These are phyloP conservation scores for Breynia disticha DNA, from an alignment of 441 rosid genomes.

Conservation along the genomic window DNA sequence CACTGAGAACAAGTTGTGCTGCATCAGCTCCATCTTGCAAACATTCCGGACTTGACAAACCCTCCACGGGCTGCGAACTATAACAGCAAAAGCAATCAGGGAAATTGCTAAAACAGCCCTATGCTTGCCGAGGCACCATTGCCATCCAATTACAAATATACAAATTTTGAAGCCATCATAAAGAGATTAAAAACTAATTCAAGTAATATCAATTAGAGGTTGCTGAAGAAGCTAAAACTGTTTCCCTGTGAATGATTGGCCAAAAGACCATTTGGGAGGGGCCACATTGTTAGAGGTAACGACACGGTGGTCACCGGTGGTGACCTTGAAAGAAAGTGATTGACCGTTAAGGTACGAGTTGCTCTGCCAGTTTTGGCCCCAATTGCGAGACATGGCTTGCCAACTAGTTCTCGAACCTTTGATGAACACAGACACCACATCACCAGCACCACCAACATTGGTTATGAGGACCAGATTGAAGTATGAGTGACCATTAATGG, in stretches of 20 bases:
- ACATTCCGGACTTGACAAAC: too few species aligned
- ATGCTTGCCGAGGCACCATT: background rate
- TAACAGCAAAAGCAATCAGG: constrained; percentile 3
- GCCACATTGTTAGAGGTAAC: constrained; percentile 28
- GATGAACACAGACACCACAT: constrained; percentile 28
- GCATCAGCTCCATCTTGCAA: background rate
- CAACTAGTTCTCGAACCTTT: constrained; percentile 33
- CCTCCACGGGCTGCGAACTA: background rate
- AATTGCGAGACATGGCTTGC: constrained; percentile 37
- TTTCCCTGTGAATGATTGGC: constrained; percentile 32
- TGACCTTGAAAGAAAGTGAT: constrained; percentile 40
- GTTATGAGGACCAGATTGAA: constrained; percentile 42
- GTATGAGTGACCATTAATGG: constrained; percentile 36
- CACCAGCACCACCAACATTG: constrained; percentile 52
- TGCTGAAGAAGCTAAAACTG: constrained; percentile 18
- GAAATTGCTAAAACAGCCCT: constrained; percentile 12
- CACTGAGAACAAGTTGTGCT: too few species aligned
- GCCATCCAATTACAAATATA: too few species aligned
- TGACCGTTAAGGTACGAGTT: constrained; percentile 35
- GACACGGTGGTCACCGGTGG: constrained; percentile 28
- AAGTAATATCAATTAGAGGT: constrained; percentile 7
- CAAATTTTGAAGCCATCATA: too few species aligned
- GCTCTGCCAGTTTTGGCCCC: constrained; percentile 63
- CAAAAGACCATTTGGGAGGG: constrained; percentile 42
- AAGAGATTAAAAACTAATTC: background rate